These are phyloP conservation scores for Suhomyces chickasaworum DNA, from an alignment of 1,139 yeast genomes.

Conservation along the genomic window DNA sequence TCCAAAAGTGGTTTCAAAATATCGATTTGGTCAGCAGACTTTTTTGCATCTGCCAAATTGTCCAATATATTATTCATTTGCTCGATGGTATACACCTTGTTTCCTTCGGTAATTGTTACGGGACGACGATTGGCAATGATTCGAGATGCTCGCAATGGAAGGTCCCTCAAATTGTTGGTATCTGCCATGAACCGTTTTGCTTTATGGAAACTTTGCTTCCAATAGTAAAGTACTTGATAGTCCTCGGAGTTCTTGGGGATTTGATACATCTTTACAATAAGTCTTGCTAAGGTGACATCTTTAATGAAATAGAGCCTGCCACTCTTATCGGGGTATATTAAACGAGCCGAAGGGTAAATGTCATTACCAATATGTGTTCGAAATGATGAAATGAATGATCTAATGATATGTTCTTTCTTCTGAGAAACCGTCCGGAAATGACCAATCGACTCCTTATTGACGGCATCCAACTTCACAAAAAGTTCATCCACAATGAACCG, in stretches of 20 bases:
- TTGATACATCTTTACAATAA: slow-evolving; percentile 38
- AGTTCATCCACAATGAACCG: slow-evolving; percentile 34
- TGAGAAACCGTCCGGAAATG: slow-evolving; percentile 30
- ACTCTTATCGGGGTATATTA: slow-evolving; percentile 66
- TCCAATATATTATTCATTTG: slow-evolving; percentile 63
- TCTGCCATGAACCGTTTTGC: slow-evolving; percentile 30
- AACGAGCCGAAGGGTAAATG: slow-evolving; percentile 65
- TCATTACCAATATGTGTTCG: slow-evolving; percentile 67
- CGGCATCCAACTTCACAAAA: slow-evolving; percentile 37
- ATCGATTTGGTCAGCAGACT: slow-evolving; percentile 37
- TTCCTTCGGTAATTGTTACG: slow-evolving; percentile 10
- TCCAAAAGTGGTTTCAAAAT: slow-evolving; percentile 54
- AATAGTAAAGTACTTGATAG: slow-evolving; percentile 36
- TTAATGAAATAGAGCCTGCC: slow-evolving; percentile 53
- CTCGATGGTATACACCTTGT: slow-evolving; percentile 39
- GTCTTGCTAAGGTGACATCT: slow-evolving; percentile 52
- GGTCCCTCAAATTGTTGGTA: slow-evolving; percentile 41
- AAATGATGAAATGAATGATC: slow-evolving; percentile 61
- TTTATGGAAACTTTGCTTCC: slow-evolving; percentile 43
- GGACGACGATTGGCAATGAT: slow-evolving; percentile 49
- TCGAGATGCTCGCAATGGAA: slow-evolving; percentile 34
- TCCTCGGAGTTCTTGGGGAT: slow-evolving; percentile 42
- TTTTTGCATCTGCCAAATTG: slow-evolving; percentile 39
- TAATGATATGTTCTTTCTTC: slow-evolving; percentile 36
- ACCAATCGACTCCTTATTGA: slow-evolving; percentile 29